Conservation (phyloP, 208 protist species). For the Wallacemonas sp. region DNA sequence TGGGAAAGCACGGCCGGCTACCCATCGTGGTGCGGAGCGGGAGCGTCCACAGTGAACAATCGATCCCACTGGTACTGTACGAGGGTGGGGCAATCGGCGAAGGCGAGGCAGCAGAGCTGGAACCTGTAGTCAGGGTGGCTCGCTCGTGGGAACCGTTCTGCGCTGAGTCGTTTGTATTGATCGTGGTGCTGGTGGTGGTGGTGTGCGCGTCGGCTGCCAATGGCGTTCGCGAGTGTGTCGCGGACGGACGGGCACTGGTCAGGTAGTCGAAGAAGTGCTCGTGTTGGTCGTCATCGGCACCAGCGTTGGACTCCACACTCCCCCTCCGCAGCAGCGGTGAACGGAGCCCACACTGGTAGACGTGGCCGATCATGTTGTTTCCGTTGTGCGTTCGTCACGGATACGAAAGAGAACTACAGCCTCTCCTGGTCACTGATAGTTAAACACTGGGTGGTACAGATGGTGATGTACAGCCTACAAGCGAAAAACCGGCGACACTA, state of each 20-base stretch:
- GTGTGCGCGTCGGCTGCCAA: not conserved
- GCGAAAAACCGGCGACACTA: too few relatives aligned
- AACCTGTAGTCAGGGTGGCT: too few relatives aligned
- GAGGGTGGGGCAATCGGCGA: constrained; percentile 6
- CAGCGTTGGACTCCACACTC: too few relatives aligned
- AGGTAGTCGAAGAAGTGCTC: constrained; percentile 3
- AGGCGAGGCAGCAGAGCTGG: too few relatives aligned
- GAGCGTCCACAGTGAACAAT: not conserved
- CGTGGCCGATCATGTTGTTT: not conserved
- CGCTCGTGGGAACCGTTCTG: too few relatives aligned
- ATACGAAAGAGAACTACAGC: too few relatives aligned
- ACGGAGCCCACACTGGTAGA: constrained; percentile 3
- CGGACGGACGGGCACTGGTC: not conserved
- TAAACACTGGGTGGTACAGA: too few relatives aligned
- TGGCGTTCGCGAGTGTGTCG: not conserved
- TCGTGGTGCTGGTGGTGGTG: not conserved
- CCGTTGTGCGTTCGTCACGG: not conserved
- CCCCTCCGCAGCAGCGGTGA: not conserved
- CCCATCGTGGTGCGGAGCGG: not conserved
- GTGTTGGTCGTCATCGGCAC: too few relatives aligned
- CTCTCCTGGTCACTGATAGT: too few relatives aligned
- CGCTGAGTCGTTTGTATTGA: too few relatives aligned
- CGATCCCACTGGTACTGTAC: constrained; percentile 5
- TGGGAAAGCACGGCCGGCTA: too few relatives aligned
- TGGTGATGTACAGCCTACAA: too few relatives aligned